phyloP scores from a whole-genome alignment of 768 basidiomycete genomes.

The Amanita pseudoporphyria region DNA sequence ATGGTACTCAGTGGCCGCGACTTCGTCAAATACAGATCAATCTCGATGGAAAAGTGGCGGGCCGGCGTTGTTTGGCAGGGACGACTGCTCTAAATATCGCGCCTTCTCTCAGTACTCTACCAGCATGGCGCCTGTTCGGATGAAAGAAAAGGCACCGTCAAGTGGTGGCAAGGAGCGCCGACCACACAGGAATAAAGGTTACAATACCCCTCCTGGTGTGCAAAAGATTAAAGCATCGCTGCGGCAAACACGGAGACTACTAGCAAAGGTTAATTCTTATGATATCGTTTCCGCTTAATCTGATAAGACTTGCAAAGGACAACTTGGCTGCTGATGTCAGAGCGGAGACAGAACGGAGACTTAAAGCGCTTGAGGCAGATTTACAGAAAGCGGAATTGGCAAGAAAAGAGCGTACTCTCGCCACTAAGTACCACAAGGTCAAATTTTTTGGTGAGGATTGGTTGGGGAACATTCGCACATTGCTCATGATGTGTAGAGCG shows the following conservation, averaged over 20 bases:
- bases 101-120: not conserved
- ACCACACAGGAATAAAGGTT: slow-evolving; percentile 17
- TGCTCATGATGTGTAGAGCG: slow-evolving; percentile 45
- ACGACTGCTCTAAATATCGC: not conserved
- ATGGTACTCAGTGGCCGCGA: not conserved
- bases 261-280: slow-evolving; percentile 54
- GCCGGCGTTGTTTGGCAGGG: slow-evolving; percentile 1
- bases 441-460: slow-evolving; percentile 83
- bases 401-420: slow-evolving; percentile 63
- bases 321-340: slow-evolving; percentile 79
- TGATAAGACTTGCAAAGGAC: slow-evolving; percentile 35
- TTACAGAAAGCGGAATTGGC: slow-evolving; percentile 52
- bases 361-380: slow-evolving; percentile 68
- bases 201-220: slow-evolving; percentile 47
- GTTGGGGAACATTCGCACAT: not conserved
- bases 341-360: slow-evolving; percentile 69
- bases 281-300: not conserved
- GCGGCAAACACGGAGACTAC: slow-evolving; percentile 71
- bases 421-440: slow-evolving; percentile 76
- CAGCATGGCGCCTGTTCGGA: slow-evolving; percentile 14
- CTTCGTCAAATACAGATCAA: too few species aligned
- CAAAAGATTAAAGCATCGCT: slow-evolving; percentile 82
- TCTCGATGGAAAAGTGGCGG: not conserved
- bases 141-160: slow-evolving; percentile 10
- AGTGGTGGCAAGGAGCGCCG: slow-evolving; percentile 19